Base-by-base conservation (phyloP, 1,284 basidiomycete species). In the Schizopora paradoxa region DNA sequence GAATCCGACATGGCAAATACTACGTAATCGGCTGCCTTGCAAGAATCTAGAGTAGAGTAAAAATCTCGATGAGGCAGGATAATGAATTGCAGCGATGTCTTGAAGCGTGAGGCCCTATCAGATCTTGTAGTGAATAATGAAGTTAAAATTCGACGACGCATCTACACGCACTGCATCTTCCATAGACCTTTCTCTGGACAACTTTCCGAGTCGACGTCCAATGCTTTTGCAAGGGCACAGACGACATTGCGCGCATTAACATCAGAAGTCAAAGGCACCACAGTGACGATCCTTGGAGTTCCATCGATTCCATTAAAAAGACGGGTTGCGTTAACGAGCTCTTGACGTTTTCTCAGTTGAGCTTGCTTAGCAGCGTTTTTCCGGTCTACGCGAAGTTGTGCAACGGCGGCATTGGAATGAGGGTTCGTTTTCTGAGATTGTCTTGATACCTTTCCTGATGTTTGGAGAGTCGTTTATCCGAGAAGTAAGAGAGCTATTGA, bases 1-100 rank as follows among this genome's bases (percentile, higher is more conserved):
- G 74, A 72, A 26, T 88, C 78, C 1, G 91, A 96, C 23, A 97
- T 73, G 4, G 86, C 73, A 52, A 96, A 79, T 10, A 98, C 71
- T 33, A 94, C 83, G 59, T 96, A 97, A 66, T 99, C 95, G 8
- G 92, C 89, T 2, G 82, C 86, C 60, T 92, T 85, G 58, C 85
- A 87, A 0, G 86, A 86, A 59, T 97, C 93, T 28, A 99, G 74
- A 1, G 89, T 78, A 2, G 82, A 75, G 60, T 91, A 94, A 32
- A 92, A 73, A 32, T 70, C 69, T 43, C 76, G 71, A 54, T 88
- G 83, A 0, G 77, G 79, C 1, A 92, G 71, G 43, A 83, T 79
- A 43, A 93, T 73, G 61, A 96, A 86, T 59, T 96, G 92, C 1
- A 97, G 68, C 3, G 83, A 86, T 0, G 93, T 91, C 63, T 89